A percentile compares a stretch with the other conserved stretches of the same genome.
Conservation (phyloP, 2,329 filamentous ascomycete genomes). For the Cordyceps tenuipes region DNA sequence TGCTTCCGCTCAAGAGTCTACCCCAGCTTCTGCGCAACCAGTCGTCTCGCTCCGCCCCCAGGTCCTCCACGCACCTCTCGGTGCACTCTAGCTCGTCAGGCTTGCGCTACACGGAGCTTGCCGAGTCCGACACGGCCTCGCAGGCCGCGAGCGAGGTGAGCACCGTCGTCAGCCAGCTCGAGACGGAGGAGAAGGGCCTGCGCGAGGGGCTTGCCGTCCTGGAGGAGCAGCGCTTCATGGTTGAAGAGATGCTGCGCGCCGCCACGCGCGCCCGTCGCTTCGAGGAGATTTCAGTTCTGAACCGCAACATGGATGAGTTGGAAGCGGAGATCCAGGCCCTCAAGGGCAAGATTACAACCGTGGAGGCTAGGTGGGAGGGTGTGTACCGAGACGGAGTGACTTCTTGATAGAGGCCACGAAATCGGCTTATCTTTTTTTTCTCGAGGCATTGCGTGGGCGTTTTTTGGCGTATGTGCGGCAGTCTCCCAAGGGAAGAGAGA, state of each 20-base stretch:
- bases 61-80: conserved; percentile 24
- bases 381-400: conserved; percentile 33
- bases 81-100: conserved; percentile 29
- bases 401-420: conserved; percentile 5
- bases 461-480: neutral
- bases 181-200: conserved; percentile 75
- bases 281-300: conserved; percentile 75
- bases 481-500: neutral
- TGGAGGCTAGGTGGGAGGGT: conserved; percentile 54
- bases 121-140: conserved; percentile 37
- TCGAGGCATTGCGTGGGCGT: conserved; percentile 13
- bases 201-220: conserved; percentile 74
- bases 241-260: conserved; percentile 73
- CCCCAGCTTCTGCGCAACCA: conserved; percentile 53
- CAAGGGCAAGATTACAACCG: conserved; percentile 53
- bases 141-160: conserved; percentile 40
- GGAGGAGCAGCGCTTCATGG: conserved; percentile 86
- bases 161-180: conserved; percentile 51
- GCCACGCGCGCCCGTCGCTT: conserved; percentile 71
- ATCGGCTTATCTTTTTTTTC: neutral
- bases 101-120: conserved; percentile 39
- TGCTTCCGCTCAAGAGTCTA: conserved; percentile 75
- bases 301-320: conserved; percentile 73
- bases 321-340: conserved; percentile 66
- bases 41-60: conserved; percentile 22